phyloP scores from a whole-genome alignment of 805 yeast genomes.

The Yamadazyma nakazawae region DNA sequence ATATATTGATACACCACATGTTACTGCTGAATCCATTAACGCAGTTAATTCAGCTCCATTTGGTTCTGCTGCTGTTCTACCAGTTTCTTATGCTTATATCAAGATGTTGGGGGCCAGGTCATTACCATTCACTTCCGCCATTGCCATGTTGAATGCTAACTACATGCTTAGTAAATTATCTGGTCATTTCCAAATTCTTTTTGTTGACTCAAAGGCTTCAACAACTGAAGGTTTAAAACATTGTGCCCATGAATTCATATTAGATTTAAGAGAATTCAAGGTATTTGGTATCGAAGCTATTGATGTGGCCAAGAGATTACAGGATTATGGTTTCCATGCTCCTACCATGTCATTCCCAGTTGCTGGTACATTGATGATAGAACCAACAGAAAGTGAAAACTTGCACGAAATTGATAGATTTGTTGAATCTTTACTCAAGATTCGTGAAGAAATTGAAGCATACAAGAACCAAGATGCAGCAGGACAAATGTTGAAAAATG shows the following conservation, averaged over 20 bases:
- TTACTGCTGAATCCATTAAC: slow-evolving; percentile 51
- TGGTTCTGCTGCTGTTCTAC: slow-evolving; percentile 91
- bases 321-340: slow-evolving; percentile 98
- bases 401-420: slow-evolving; percentile 86
- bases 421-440: slow-evolving; percentile 79
- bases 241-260: slow-evolving; percentile 95
- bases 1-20: slow-evolving; percentile 50
- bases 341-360: slow-evolving; percentile 99
- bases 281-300: slow-evolving; percentile 83
- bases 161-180: slow-evolving; percentile 84
- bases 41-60: slow-evolving; percentile 92
- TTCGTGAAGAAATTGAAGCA: slow-evolving; percentile 76
- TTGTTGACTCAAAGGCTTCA: slow-evolving; percentile 48
- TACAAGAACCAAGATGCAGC: slow-evolving; percentile 62
- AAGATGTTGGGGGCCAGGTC: slow-evolving; percentile 88
- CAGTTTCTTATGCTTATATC: slow-evolving; percentile 92
- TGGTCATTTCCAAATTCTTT: slow-evolving; percentile 71
- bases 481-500: slow-evolving; percentile 74
- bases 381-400: slow-evolving; percentile 96
- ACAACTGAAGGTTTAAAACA: slow-evolving; percentile 52
- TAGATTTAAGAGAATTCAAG: slow-evolving; percentile 86
- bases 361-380: slow-evolving; percentile 95
- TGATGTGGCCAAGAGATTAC: slow-evolving; percentile 94
- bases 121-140: slow-evolving; percentile 78
- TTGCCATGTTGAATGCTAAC: slow-evolving; percentile 94